Conservation (phyloP, 169 alveolate species). For the Cystoisospora suis region DNA sequence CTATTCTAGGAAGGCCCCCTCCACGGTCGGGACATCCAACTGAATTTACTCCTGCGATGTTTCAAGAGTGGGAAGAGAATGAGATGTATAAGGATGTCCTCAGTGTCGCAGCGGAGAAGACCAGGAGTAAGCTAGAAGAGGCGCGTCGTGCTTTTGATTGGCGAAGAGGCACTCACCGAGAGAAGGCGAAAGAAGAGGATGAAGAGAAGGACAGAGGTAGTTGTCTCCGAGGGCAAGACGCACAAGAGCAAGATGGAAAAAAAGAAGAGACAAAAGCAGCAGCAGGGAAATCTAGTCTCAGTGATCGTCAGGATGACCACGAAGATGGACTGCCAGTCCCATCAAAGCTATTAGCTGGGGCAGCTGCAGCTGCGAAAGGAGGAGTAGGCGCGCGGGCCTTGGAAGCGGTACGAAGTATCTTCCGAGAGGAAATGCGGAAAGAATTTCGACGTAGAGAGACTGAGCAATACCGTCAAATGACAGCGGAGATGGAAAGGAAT, state of each 20-base stretch:
- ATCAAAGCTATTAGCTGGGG: not conserved
- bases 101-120: not conserved
- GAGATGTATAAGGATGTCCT: not conserved
- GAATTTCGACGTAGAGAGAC: not conserved
- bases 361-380: slow-evolving; percentile 3
- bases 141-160: not conserved
- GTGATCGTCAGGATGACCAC: not conserved
- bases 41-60: slow-evolving; percentile 2
- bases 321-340: slow-evolving; percentile 21
- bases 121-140: not conserved
- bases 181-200: not conserved
- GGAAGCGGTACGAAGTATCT: not conserved
- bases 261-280: not conserved
- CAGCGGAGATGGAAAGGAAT: not conserved
- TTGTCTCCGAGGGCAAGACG: not conserved
- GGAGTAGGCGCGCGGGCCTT: slow-evolving; percentile 17
- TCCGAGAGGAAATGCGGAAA: not conserved
- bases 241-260: not conserved
- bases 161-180: not conserved
- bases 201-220: not conserved
- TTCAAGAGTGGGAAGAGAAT: slow-evolving; percentile 10
- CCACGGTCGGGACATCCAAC: not conserved
- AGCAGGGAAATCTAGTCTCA: not conserved
- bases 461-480: not conserved
- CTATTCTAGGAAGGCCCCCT: not conserved